Base-by-base conservation (phyloP, 148 eudicot species). In the Camellia granthamiana region DNA sequence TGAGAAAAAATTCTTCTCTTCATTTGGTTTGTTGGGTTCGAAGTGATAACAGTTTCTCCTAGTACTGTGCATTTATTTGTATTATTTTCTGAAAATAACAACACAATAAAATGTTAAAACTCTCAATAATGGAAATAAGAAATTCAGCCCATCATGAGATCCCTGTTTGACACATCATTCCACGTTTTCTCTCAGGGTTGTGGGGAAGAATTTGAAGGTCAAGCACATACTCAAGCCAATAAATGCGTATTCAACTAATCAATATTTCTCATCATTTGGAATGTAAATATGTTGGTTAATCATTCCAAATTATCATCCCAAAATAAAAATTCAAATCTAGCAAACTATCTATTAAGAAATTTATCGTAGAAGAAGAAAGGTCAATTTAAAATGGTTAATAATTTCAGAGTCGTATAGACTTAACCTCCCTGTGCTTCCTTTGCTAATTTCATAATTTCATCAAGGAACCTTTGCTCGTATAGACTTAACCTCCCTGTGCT, bases 401-500 rank as follows among this genome's bases (percentile, higher is more conserved):
- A 9, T 52, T 56, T 56, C 43, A 74, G 49, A 41, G 5, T 63
- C 21, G 66, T 49, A 55, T 14, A 64, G 59, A n/a, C n/a, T n/a
- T n/a, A n/a, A n/a, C n/a, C n/a, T n/a, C n/a, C n/a, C n/a, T n/a
- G n/a, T n/a, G n/a, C n/a, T n/a, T n/a, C n/a, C n/a, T n/a, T n/a
- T n/a, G n/a, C n/a, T n/a, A n/a, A n/a, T n/a, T n/a, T n/a, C n/a
- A n/a, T n/a, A n/a, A n/a, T n/a, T n/a, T n/a, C n/a, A n/a, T n/a
- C n/a, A n/a, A n/a, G n/a, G n/a, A n/a, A n/a, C n/a, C n/a, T n/a
- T n/a, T n/a, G n/a, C n/a, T n/a, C n/a, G n/a, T n/a, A n/a, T n/a
- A n/a, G n/a, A 86, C 92, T 70, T 4, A 78, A 89, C 92, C 94
- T 91, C 90, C 82, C 82, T 85, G 82, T 91, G 94, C 79, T 92